Percentiles rank a stretch among this genome's conserved stretches.
phyloP scores from a whole-genome alignment of 345 rosid genomes.

The Brassica napus region DNA sequence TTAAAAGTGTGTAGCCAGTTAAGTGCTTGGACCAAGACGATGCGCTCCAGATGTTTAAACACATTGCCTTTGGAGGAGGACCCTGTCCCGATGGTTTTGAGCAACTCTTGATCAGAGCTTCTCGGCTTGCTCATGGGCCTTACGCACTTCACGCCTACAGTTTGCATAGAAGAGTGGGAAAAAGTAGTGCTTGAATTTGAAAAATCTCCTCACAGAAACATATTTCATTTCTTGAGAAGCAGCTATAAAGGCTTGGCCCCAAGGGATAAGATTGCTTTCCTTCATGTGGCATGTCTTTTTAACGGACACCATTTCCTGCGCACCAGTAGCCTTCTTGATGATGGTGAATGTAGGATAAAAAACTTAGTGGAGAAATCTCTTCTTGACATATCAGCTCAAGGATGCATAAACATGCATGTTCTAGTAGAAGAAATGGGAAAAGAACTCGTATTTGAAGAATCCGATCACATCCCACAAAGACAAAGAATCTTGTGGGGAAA shows the following conservation, averaged over 20 bases:
- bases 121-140: slow-evolving; percentile 12
- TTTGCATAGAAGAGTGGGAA: neutral
- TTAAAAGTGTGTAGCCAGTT: neutral
- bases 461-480: neutral
- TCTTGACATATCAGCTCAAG: neutral
- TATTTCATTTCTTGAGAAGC: neutral
- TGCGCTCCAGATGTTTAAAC: neutral
- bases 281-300: slow-evolving; percentile 26
- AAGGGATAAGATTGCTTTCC: slow-evolving; percentile 1
- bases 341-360: neutral
- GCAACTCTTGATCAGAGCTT: neutral
- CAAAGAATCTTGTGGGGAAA: neutral
- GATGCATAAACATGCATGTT: slow-evolving; percentile 17
- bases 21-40: neutral
- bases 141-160: neutral
- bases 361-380: slow-evolving; percentile 20
- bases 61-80: neutral
- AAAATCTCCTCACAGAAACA: neutral
- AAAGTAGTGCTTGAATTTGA: neutral
- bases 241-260: slow-evolving; percentile 3
- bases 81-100: neutral
- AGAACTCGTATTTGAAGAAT: slow-evolving; percentile 6
- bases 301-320: slow-evolving; percentile 5
- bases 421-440: slow-evolving; percentile 16
- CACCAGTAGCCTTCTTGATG: neutral